Conservation (phyloP, 768 basidiomycete genomes). For the Rhizopogon vinicolor region DNA sequence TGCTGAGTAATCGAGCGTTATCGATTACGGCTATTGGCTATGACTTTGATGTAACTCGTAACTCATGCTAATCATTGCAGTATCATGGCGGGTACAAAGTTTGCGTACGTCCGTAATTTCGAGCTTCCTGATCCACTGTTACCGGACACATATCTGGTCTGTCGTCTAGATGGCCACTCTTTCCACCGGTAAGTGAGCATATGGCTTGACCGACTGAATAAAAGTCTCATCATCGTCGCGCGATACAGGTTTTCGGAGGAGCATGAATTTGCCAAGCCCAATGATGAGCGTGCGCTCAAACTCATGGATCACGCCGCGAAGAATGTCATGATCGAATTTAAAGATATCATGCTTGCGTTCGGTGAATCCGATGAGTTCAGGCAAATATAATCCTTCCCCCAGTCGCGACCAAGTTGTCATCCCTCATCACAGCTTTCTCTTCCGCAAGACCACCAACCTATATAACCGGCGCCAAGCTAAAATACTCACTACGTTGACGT, state of each 20-base stretch:
- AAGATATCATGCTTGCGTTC: slow-evolving; percentile 83
- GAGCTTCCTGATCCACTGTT: slow-evolving; percentile 86
- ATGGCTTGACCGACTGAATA: neutral
- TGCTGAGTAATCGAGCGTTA: too few relatives aligned
- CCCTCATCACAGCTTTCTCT: slow-evolving; percentile 63
- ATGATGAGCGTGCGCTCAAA: slow-evolving; percentile 79
- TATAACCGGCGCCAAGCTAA: slow-evolving; percentile 89
- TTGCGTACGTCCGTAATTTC: slow-evolving; percentile 84
- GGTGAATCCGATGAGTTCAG: slow-evolving; percentile 99
- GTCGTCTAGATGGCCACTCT: slow-evolving; percentile 88
- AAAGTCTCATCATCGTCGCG: neutral
- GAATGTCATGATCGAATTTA: slow-evolving; percentile 74
- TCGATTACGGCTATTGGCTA: too few relatives aligned
- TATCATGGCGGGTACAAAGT: slow-evolving; percentile 88
- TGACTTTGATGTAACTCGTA: too few relatives aligned
- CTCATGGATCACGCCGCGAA: slow-evolving; percentile 92
- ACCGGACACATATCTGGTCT: slow-evolving; percentile 77
- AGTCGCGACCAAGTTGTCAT: neutral
- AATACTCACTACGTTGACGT: slow-evolving; percentile 77
- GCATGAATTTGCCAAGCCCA: slow-evolving; percentile 86
- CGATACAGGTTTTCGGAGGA: slow-evolving; percentile 71
- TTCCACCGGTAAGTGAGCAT: slow-evolving; percentile 74
- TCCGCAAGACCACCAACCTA: slow-evolving; percentile 67
- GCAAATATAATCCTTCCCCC: slow-evolving; percentile 32
- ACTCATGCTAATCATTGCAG: neutral